phyloP scores from a whole-genome alignment of 805 yeast genomes.

The Candida gorgasii region DNA sequence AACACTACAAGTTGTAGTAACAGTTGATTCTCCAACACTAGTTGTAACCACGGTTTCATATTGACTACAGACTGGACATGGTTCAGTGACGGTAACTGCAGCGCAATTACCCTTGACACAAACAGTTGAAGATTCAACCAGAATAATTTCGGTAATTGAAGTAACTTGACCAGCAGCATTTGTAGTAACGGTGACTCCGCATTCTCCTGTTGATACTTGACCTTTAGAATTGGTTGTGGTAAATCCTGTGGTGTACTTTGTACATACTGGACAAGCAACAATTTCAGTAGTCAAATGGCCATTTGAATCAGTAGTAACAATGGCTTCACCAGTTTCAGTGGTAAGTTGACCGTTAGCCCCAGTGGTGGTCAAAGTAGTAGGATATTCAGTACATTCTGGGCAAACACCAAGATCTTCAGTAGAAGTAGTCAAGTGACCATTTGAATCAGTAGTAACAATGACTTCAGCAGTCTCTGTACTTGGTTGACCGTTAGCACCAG shows the following conservation, averaged over 20 bases:
- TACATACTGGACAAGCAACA: slow-evolving; percentile 9
- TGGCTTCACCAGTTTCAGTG: slow-evolving; percentile 16
- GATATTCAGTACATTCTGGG: slow-evolving; percentile 11
- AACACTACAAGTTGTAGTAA: slow-evolving; percentile 20
- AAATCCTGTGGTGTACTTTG: slow-evolving; percentile 18
- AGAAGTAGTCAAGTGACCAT: slow-evolving; percentile 14
- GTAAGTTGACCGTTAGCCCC: slow-evolving; percentile 7
- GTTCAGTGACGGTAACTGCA: slow-evolving; percentile 8
- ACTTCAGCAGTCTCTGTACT: slow-evolving; percentile 17
- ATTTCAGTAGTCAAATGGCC: slow-evolving; percentile 15
- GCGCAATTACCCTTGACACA: slow-evolving; percentile 10
- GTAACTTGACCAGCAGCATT: slow-evolving; percentile 4
- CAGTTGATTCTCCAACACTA: slow-evolving; percentile 14
- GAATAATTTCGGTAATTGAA: background rate
- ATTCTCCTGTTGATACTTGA: slow-evolving; percentile 13
- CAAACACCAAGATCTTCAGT: slow-evolving; percentile 13
- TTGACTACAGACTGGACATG: slow-evolving; percentile 13
- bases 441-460: slow-evolving; percentile 21
- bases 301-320: slow-evolving; percentile 20
- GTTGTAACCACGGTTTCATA: slow-evolving; percentile 14
- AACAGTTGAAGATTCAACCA: slow-evolving; percentile 2
- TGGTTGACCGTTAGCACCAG: slow-evolving; percentile 9
- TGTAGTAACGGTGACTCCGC: slow-evolving; percentile 13
- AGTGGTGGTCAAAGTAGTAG: slow-evolving; percentile 14
- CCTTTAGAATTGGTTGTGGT: slow-evolving; percentile 16